phyloP scores from a whole-genome alignment of 1,284 basidiomycete species.

The Moesziomyces sp. region DNA sequence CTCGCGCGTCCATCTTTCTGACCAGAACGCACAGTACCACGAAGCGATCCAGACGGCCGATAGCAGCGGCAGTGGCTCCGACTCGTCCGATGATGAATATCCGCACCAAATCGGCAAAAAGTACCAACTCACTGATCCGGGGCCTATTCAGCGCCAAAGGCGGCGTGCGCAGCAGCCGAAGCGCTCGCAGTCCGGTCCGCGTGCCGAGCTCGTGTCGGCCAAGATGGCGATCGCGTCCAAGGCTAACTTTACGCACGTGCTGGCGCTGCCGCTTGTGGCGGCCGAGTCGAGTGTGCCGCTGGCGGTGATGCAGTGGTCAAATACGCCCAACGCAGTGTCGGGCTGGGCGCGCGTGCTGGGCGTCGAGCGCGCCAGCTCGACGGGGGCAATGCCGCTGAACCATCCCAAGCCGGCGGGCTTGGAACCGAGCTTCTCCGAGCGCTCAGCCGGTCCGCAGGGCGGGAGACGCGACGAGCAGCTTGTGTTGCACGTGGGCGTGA shows the following conservation, averaged over 20 bases:
- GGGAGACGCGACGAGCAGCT: conserved; percentile 9
- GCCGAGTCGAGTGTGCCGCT: conserved; percentile 30
- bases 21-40: conserved; percentile 23
- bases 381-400: conserved; percentile 14
- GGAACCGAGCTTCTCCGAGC: background rate
- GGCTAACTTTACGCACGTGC: conserved; percentile 41
- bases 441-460: background rate
- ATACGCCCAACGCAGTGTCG: conserved; percentile 47
- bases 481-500: conserved; percentile 36
- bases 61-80: conserved; percentile 31
- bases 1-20: conserved; percentile 29
- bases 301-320: conserved; percentile 47
- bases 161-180: background rate
- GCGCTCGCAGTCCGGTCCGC: conserved; percentile 14
- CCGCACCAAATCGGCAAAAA: conserved; percentile 8
- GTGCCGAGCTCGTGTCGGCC: conserved; percentile 26
- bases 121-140: conserved; percentile 33
- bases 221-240: conserved; percentile 37
- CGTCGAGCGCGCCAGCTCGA: conserved; percentile 35
- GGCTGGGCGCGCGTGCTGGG: conserved; percentile 49
- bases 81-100: background rate
- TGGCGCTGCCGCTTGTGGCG: conserved; percentile 33
- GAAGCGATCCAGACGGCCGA: conserved; percentile 31
- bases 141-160: conserved; percentile 9
- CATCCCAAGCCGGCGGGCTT: conserved; percentile 13